Conservation (phyloP, 2,329 filamentous ascomycete genomes). For the Pseudofabraea citricarpa region DNA sequence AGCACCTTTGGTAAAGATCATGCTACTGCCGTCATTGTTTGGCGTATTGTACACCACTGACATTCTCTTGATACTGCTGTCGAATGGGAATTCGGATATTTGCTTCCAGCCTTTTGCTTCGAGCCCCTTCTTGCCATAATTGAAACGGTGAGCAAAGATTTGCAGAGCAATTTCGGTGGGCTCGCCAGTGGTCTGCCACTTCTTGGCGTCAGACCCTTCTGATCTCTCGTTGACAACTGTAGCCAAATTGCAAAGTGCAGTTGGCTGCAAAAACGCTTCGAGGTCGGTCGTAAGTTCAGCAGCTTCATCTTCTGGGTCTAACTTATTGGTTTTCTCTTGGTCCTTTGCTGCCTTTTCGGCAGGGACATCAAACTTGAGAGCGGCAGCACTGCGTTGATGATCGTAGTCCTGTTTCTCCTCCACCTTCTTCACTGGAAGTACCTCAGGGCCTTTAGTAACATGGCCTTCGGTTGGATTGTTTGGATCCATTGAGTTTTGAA, state of each 20-base stretch:
- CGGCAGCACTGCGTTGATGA: slow-evolving; percentile 53
- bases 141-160: slow-evolving; percentile 59
- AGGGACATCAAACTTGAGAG: slow-evolving; percentile 58
- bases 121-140: slow-evolving; percentile 39
- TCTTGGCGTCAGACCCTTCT: slow-evolving; percentile 32
- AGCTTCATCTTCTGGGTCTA: slow-evolving; percentile 16
- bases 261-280: slow-evolving; percentile 45
- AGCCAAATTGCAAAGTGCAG: slow-evolving; percentile 54
- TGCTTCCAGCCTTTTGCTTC: slow-evolving; percentile 40
- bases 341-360: slow-evolving; percentile 33
- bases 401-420: slow-evolving; percentile 50
- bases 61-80: slow-evolving; percentile 63
- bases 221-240: slow-evolving; percentile 36
- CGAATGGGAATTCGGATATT: slow-evolving; percentile 60
- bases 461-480: slow-evolving; percentile 48
- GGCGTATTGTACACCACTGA: slow-evolving; percentile 50
- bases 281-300: slow-evolving; percentile 40
- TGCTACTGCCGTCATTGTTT: slow-evolving; percentile 23
- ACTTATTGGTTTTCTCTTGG: slow-evolving; percentile 20
- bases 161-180: slow-evolving; percentile 65
- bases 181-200: slow-evolving; percentile 56
- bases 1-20: slow-evolving; percentile 57
- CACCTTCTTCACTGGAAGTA: slow-evolving; percentile 24
- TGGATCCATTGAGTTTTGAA: slow-evolving; percentile 47
- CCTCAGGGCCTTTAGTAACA: slow-evolving; percentile 30